Conservation (phyloP, 2,329 filamentous ascomycete genomes). For the Akanthomyces lecanii region DNA sequence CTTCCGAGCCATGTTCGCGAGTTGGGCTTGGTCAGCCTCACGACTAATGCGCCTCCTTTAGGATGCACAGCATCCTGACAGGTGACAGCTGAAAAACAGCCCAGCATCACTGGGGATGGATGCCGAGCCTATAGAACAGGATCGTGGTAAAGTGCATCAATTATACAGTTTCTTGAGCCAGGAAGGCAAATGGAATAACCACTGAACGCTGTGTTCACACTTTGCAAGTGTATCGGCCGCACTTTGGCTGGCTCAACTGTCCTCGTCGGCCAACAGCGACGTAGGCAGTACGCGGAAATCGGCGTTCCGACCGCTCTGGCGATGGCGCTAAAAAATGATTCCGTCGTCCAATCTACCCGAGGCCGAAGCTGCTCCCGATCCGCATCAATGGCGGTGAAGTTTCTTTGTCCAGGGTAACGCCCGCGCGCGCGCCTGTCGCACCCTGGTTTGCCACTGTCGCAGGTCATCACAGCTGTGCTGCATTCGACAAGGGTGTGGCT, state of each 20-base stretch:
- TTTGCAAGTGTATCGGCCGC: background rate
- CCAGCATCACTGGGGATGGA: background rate
- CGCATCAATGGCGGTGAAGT: background rate
- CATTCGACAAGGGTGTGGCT: background rate
- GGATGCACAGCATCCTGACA: background rate
- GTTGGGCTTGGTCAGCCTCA: constrained; percentile 1
- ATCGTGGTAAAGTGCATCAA: background rate
- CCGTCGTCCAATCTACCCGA: background rate
- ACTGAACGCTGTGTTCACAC: background rate
- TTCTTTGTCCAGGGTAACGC: background rate
- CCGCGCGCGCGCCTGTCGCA: background rate
- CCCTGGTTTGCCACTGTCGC: background rate
- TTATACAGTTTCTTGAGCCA: background rate
- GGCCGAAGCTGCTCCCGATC: background rate
- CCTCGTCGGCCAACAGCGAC: background rate
- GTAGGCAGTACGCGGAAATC: background rate
- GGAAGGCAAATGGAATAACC: background rate
- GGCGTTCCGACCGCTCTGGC: background rate
- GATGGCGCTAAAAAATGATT: background rate
- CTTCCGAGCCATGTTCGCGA: background rate
- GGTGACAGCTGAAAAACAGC: background rate
- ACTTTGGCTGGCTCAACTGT: background rate
- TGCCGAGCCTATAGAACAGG: background rate
- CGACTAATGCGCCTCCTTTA: background rate
- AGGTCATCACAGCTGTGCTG: background rate